Percentiles rank a stretch among this genome's conserved stretches.
phyloP scores from a whole-genome alignment of 176 grass and related monocot species.

The Calamus simplicifolius region DNA sequence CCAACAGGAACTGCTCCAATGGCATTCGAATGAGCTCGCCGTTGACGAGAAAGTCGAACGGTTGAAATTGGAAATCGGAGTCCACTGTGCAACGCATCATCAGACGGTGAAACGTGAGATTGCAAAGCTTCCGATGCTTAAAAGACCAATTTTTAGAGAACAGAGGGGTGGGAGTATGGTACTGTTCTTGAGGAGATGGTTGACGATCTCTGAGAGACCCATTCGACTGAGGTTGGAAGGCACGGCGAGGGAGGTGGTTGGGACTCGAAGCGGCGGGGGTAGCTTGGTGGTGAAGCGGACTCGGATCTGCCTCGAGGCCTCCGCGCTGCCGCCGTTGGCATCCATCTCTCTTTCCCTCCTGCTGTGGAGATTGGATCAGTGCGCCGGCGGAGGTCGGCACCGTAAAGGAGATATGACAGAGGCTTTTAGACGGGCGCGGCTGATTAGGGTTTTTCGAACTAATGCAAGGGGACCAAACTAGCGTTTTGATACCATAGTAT shows the following conservation, averaged over 20 bases:
- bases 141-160: neutral
- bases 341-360: neutral
- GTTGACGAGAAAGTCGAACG: slow-evolving; percentile 82
- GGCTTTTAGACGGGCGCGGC: too few species aligned
- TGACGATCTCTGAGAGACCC: slow-evolving; percentile 91
- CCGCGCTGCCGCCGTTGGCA: slow-evolving; percentile 12
- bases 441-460: too few species aligned
- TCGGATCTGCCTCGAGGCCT: slow-evolving; percentile 60
- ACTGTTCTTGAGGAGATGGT: slow-evolving; percentile 49
- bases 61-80: slow-evolving; percentile 52
- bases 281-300: slow-evolving; percentile 91
- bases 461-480: too few species aligned
- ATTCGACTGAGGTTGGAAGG: slow-evolving; percentile 66
- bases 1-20: slow-evolving; percentile 68
- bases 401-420: too few species aligned
- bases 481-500: too few species aligned
- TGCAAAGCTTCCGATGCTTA: neutral
- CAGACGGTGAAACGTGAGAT: neutral
- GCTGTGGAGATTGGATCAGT: too few species aligned
- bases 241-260: slow-evolving; percentile 49
- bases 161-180: neutral
- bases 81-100: slow-evolving; percentile 24
- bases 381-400: too few species aligned
- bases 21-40: slow-evolving; percentile 78
- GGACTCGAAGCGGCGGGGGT: slow-evolving; percentile 29